Base-by-base conservation (phyloP, 352 stramenopile genomes). In the Phytophthora syringae region DNA sequence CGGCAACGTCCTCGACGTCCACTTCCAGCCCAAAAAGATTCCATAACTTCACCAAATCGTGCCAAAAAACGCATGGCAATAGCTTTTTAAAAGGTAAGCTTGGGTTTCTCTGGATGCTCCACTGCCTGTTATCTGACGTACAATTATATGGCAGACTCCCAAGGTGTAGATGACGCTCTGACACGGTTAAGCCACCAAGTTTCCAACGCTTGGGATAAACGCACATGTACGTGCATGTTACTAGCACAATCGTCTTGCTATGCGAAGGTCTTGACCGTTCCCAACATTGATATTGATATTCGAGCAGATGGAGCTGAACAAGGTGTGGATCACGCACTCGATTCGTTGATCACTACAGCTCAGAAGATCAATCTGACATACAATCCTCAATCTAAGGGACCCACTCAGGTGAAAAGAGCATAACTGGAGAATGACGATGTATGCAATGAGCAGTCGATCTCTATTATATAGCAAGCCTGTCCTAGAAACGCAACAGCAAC, bases 361-460 rank as follows among this genome's bases (percentile, higher is more conserved):
- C 80, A 89, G 42, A 86, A 87, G 53, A 75, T 92, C 25, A 72
- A 70, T 16, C 32, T 86, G 60, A 77, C 80, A 15, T 89, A 82
- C 60, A 82, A 66, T 39, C 56, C 34, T 10, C 32, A 43, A 5
- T 21, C 54, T n/a, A 42, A 72, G 50, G 50, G 32, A 49, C 12
- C 48, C 36, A 24, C 52, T 11, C 24, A 71, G 32, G 36, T 13
- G 22, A 47, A 39, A 54, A 60, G 30, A 64, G 24, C 44, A 40
- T 59, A 53, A 67, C 16, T 5, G 6, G 18, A 55, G 6, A 7
- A 44, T 32, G 27, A 21, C 25, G 22, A 56, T 50, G 21, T 61
- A 44, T 70, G 43, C 53, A 70, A 74, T 30, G 53, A 74, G 49
- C 42, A 74, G 60, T 73, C 50, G 56, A 71, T 68, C 65, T 74